phyloP scores from a whole-genome alignment of 1,284 basidiomycete species.

The Pterula multifida region DNA sequence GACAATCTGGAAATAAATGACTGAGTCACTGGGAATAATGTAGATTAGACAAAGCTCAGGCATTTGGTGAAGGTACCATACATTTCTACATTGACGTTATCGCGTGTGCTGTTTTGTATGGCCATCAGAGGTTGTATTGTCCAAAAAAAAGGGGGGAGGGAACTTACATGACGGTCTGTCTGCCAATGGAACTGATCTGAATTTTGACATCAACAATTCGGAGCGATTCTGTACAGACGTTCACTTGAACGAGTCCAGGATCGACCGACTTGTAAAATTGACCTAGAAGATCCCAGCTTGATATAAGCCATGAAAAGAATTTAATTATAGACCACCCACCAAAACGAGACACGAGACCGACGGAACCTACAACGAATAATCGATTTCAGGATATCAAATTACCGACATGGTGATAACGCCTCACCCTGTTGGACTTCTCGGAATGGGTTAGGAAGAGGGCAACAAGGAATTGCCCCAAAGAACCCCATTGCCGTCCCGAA shows the following conservation, averaged over 20 bases:
- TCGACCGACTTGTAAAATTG: conserved; percentile 93
- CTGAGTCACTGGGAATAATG: conserved; percentile 52
- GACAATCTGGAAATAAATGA: conserved; percentile 84
- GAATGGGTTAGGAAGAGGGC: conserved; percentile 72
- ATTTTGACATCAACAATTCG: conserved; percentile 90
- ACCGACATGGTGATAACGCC: conserved; percentile 6
- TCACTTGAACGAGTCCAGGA: conserved; percentile 85
- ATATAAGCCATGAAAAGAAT: neutral
- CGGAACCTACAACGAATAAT: conserved; percentile 42
- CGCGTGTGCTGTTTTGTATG: conserved; percentile 56
- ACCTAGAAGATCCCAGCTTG: too few relatives aligned
- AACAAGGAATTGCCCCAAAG: conserved; percentile 78
- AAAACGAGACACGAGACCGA: conserved; percentile 85
- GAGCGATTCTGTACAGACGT: conserved; percentile 83
- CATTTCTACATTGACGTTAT: conserved; percentile 86
- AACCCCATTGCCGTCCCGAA: conserved; percentile 49
- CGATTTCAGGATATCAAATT: conserved; percentile 4
- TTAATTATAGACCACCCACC: conserved; percentile 17
- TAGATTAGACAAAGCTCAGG: conserved; percentile 7
- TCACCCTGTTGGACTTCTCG: conserved; percentile 69
- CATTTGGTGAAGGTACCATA: conserved; percentile 20
- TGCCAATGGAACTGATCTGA: conserved; percentile 78
- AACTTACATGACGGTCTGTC: conserved; percentile 67
- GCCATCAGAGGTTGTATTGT: neutral
- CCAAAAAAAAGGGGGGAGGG: conserved; percentile 1